Evolutionary conservation across 1,284 basidiomycete species (phyloP).

Genomic region (Mycosarcoma maydis): DNA sequence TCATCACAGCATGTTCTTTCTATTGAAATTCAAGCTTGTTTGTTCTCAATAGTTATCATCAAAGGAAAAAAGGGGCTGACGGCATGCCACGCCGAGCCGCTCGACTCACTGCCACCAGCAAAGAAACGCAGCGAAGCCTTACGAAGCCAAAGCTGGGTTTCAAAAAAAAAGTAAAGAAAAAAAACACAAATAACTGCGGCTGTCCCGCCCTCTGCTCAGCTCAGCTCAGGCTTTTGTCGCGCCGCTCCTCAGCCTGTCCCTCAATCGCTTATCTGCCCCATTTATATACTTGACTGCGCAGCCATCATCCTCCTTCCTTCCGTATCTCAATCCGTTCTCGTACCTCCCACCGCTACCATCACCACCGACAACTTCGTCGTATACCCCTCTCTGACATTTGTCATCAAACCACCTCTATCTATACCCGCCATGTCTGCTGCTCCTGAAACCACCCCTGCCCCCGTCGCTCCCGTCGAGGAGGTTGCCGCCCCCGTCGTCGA

Average conservation of each 20-base stretch:
- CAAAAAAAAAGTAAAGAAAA: constrained; percentile 3
- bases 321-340: no score
- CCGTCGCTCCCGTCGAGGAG: constrained; percentile 35
- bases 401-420: constrained; percentile 4
- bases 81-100: no score
- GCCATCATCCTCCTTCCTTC: not conserved
- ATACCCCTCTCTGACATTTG: constrained; percentile 2
- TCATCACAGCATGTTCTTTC: constrained; percentile 7
- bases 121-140: constrained; percentile 14
- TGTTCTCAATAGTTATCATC: not conserved
- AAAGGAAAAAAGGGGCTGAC: not conserved
- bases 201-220: not conserved
- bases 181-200: no score
- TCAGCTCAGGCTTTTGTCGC: not conserved
- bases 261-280: constrained; percentile 11
- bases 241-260: no score
- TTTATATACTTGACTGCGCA: constrained; percentile 38
- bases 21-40: not conserved
- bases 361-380: constrained; percentile 7
- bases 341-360: constrained; percentile 14
- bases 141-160: not conserved
- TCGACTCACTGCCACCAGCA: no score
- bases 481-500: constrained; percentile 35
- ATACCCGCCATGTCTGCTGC: constrained; percentile 45
- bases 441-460: constrained; percentile 38